Base-by-base conservation (phyloP, 1,284 basidiomycete genomes). In the Puccinia triticina region DNA sequence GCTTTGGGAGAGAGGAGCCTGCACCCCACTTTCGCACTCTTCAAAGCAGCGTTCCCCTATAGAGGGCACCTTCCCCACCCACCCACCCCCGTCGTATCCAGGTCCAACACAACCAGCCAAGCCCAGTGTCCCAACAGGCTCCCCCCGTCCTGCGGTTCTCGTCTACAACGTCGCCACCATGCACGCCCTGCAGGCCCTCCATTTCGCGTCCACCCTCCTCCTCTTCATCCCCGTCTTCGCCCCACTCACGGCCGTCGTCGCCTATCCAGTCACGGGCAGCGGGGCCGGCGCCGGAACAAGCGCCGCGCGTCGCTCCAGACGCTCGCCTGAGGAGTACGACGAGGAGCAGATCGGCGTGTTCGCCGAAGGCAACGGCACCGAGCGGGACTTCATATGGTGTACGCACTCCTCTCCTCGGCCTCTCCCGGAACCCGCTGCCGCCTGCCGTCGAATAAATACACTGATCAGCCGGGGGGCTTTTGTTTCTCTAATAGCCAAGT, bases 321-420 rank as follows among this genome's bases (percentile, higher is more conserved):
- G 71, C 53, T 53, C 43, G 12, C 29, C 71, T 57, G 71, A 73
- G 34, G 50, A 73, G 14, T 48, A 14, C 2, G 71, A 55, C 29
- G 48, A 73, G 23, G 71, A 55, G 16, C 71, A 73, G 18, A 55
- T 55, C 23, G 71, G 32, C 14, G 18, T 73, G 0, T 73, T 73
- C 37, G 71, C 71, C 2, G 29, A 73, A 37, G 71, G 71, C 5
- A 14, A 73, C 18, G 71, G 71, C 37, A 40, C 0, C 23, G 71
- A 73, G 3, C 53, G 71, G 26, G 48, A 73, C 11, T 73, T 73
- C 50, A 73, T 73, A 37, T 73, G 71, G 71, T 73, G 71, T 73
- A 73, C 53, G 71, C 53, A 11, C 11, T 37, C 23, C 37, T 55
- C 10, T 2, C 69, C 7, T 32, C 5, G n/a, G 26, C 1, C 18